Base-by-base conservation (phyloP, 805 yeast species). In the Brettanomyces custersianus region DNA sequence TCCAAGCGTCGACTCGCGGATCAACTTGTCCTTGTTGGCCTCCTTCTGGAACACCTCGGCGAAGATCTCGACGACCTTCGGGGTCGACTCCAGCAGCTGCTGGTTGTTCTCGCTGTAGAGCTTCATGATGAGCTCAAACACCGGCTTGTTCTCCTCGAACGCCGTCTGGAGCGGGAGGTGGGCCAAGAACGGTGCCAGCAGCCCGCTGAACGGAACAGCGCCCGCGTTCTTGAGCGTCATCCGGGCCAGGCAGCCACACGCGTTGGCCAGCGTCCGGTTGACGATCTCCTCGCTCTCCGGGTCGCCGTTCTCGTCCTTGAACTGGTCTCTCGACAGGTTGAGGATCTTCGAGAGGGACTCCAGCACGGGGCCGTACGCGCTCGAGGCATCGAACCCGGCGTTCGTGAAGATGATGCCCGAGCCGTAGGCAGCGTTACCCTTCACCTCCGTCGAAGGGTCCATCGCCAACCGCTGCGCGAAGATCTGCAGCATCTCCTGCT, bases 181-280 rank as follows among this genome's bases (percentile, higher is more conserved):
- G 34, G 69, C 63, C 42, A 88, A 64, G 51, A 92, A 67, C 18
- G 69, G 72, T 34, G 95, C 94, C 17, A 82, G 65, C 29, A 90
- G 74, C 38, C 77, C 87, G 40, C 71, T 76, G 46, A 86, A 61
- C 41, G 96, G 96, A 47, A 88, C 77, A 25, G 80, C 71, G 26
- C 61, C 63, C 49, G 74, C 77, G 57, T 82, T 72, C 55, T 80
- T 79, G 57, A 84, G 65, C 11, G 83, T 73, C 83, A 92, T 70
- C 62, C 98, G 77, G 13, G 95, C 88, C 39, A 88, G 95, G 72
- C 97, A 92, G 30, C 98, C 98, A 59, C 92, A 81, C 4, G 95
- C 95, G 59, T 92, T 92, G 41, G 97, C 96, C 47, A 74, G 76
- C 5, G 94, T 77, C 65, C 95, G 73, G 62, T 80, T 79, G 48